These are phyloP conservation scores for Neurospora pannonica DNA, from an alignment of 495 filamentous ascomycete species.

Conservation along the genomic window DNA sequence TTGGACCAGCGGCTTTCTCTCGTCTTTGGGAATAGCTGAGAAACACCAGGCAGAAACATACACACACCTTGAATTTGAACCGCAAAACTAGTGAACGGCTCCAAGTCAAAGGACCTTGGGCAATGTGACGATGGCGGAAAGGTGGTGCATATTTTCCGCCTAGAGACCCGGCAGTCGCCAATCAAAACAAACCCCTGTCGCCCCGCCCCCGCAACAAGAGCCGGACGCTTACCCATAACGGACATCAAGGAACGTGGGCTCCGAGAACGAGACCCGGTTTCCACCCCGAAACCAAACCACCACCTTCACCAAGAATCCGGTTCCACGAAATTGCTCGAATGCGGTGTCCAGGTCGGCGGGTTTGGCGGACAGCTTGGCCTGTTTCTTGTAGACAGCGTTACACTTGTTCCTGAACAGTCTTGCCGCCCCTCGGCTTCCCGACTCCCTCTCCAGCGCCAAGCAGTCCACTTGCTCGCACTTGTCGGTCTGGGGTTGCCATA, in stretches of 20 bases:
- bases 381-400: conserved; percentile 13
- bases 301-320: conserved; percentile 9
- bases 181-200: conserved; percentile 9
- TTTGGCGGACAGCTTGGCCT: conserved; percentile 1
- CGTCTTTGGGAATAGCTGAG: conserved; percentile 14
- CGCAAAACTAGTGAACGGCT: neutral
- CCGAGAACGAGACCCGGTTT: conserved; percentile 22
- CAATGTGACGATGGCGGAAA: conserved; percentile 20
- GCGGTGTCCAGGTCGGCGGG: conserved; percentile 19
- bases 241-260: conserved; percentile 23
- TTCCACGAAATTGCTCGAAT: conserved; percentile 8
- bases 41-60: neutral
- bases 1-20: conserved; percentile 33
- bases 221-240: conserved; percentile 19
- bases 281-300: neutral
- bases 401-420: conserved; percentile 2
- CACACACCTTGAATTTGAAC: neutral
- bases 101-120: conserved; percentile 2
- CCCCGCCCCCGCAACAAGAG: conserved; percentile 14
- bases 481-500: neutral
- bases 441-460: conserved; percentile 1
- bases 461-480: neutral
- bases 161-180: conserved; percentile 5
- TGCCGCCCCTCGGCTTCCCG: neutral
- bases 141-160: conserved; percentile 17